Evolutionary conservation across 139 green algal genomes (phyloP).

Genomic region (Coelastrella sp.): DNA sequence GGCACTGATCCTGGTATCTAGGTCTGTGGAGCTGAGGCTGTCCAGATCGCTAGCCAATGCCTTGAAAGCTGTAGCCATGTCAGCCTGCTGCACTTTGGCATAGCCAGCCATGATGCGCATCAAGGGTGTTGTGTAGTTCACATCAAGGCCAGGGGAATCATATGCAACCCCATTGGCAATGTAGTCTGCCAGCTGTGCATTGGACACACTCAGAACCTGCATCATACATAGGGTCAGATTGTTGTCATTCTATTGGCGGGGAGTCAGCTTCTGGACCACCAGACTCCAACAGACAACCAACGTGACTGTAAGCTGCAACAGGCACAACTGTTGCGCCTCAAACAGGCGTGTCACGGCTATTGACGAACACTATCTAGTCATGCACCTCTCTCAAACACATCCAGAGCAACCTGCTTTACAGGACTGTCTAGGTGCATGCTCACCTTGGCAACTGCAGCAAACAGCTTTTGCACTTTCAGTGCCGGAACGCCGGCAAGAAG

Average conservation of each 20-base stretch:
- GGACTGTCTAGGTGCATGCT: neutral
- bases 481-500: neutral
- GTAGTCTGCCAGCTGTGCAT: neutral
- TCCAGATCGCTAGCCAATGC: neutral
- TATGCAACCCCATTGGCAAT: neutral
- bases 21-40: neutral
- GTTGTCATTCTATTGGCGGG: no score
- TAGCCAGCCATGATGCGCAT: neutral
- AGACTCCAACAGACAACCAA: no score
- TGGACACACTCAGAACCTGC: neutral
- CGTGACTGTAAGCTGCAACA: no score
- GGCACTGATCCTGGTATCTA: no score
- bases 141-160: neutral
- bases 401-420: no score
- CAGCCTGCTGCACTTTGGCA: neutral
- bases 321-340: no score
- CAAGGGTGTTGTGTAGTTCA: neutral
- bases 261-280: no score
- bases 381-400: no score
- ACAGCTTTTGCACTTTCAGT: neutral
- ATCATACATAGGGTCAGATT: neutral
- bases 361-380: no score
- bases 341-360: no score
- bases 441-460: slow-evolving; percentile 7
- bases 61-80: neutral